Conservation (phyloP, 257 asterid genomes). For the Forsythia viridissima region DNA sequence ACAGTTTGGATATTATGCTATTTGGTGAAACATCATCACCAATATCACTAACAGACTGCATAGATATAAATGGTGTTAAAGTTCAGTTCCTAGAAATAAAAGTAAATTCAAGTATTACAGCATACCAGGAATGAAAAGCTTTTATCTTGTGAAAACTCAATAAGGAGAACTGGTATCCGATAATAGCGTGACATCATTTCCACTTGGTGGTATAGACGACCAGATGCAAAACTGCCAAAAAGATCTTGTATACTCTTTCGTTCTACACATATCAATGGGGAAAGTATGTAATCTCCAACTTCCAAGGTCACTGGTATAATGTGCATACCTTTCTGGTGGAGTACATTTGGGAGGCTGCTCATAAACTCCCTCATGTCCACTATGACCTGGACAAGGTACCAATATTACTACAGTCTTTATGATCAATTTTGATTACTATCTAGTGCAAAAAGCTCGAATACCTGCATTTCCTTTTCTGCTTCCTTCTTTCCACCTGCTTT, state of each 20-base stretch:
- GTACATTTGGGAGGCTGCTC: constrained; percentile 99
- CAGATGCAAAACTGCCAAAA: constrained; percentile 90
- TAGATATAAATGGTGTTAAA: constrained; percentile 5
- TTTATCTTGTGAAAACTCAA: constrained; percentile 96
- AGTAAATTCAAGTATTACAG: neutral
- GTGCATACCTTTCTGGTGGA: constrained; percentile 92
- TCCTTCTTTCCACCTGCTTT: constrained; percentile 95
- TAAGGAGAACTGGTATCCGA: constrained; percentile 88
- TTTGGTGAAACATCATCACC: constrained; percentile 92
- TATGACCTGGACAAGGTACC: constrained; percentile 55
- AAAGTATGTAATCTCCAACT: constrained; percentile 93
- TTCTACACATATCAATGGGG: constrained; percentile 94
- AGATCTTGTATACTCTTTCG: constrained; percentile 97
- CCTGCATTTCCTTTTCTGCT: constrained; percentile 79
- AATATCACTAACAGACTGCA: constrained; percentile 88
- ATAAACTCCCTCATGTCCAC: constrained; percentile 99
- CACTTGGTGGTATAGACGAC: constrained; percentile 91
- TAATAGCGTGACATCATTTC: constrained; percentile 99
- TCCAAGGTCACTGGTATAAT: constrained; percentile 92
- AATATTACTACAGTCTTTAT: neutral
- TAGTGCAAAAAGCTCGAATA: constrained; percentile 30
- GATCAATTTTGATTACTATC: constrained; percentile 4
- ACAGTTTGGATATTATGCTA: constrained; percentile 87
- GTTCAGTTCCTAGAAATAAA: constrained; percentile 5
- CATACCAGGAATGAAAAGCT: constrained; percentile 96